Evolutionary conservation across 768 basidiomycete species (phyloP).

Genomic region (Trametes maxima): DNA sequence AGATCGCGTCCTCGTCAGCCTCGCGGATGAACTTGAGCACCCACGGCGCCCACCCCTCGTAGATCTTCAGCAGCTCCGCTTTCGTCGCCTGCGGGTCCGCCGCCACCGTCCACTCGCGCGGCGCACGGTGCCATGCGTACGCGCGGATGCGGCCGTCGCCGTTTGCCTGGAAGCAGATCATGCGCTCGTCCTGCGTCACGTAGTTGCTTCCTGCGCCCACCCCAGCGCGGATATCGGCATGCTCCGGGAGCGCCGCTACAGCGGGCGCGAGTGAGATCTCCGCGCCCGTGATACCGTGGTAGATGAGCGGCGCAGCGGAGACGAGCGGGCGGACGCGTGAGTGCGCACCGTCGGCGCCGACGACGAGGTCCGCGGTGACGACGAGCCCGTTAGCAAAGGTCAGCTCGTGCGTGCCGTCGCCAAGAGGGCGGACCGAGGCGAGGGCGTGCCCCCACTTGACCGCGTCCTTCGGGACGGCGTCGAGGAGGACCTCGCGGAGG

Average conservation of each 20-base stretch:
- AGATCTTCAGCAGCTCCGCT: slow-evolving; percentile 2
- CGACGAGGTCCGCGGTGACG: slow-evolving; percentile 26
- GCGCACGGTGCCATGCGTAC: slow-evolving; percentile 14
- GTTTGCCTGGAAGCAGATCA: slow-evolving; percentile 39
- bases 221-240: background rate
- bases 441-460: slow-evolving; percentile 46
- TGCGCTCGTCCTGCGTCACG: slow-evolving; percentile 29
- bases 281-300: slow-evolving; percentile 33
- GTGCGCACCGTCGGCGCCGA: slow-evolving; percentile 46
- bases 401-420: slow-evolving; percentile 27
- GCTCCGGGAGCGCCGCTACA: background rate
- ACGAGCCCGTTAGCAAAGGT: background rate
- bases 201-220: slow-evolving; percentile 37
- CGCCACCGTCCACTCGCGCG: slow-evolving; percentile 13
- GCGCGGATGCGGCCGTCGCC: slow-evolving; percentile 26
- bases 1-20: slow-evolving; percentile 8
- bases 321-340: slow-evolving; percentile 41
- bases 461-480: slow-evolving; percentile 32
- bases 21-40: slow-evolving; percentile 13
- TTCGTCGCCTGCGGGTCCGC: slow-evolving; percentile 11
- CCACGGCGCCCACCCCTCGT: slow-evolving; percentile 13
- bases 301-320: slow-evolving; percentile 34
- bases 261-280: slow-evolving; percentile 28
- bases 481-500: slow-evolving; percentile 8
- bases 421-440: slow-evolving; percentile 31